These are phyloP conservation scores for Xerocomellus chrysenteron DNA, from an alignment of 768 basidiomycete species.

Conservation along the genomic window DNA sequence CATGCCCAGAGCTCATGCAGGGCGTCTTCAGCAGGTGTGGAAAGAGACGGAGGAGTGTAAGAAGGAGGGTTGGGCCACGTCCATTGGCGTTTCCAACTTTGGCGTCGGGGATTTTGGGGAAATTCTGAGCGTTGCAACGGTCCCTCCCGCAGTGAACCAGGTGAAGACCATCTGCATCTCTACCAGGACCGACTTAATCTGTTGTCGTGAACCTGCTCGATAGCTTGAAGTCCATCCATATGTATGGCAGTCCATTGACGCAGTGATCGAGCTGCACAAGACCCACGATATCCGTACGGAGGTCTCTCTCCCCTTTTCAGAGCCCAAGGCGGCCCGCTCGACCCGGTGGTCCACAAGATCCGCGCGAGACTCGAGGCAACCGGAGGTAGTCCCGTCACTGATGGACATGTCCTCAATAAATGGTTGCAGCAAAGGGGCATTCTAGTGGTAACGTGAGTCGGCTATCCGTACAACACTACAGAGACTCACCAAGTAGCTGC, in stretches of 20 bases:
- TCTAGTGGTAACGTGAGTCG: neutral
- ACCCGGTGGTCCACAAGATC: neutral
- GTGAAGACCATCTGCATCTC: neutral
- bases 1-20: neutral
- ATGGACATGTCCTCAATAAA: constrained; percentile 2
- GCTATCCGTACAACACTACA: neutral
- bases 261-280: neutral
- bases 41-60: constrained; percentile 3
- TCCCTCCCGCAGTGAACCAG: constrained; percentile 1
- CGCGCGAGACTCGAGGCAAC: neutral
- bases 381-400: neutral
- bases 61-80: constrained; percentile 1
- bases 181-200: neutral
- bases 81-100: constrained; percentile 3
- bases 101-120: neutral
- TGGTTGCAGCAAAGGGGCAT: constrained; percentile 2
- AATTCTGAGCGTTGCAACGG: neutral
- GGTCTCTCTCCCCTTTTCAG: constrained; percentile 1
- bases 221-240: constrained; percentile 2
- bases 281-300: neutral
- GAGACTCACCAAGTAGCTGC: neutral
- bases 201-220: neutral
- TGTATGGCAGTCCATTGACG: constrained; percentile 5
- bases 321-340: neutral
- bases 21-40: neutral